These are phyloP conservation scores for Cutaneotrichosporon sp. DNA, from an alignment of 1,284 basidiomycete genomes.

Conservation along the genomic window DNA sequence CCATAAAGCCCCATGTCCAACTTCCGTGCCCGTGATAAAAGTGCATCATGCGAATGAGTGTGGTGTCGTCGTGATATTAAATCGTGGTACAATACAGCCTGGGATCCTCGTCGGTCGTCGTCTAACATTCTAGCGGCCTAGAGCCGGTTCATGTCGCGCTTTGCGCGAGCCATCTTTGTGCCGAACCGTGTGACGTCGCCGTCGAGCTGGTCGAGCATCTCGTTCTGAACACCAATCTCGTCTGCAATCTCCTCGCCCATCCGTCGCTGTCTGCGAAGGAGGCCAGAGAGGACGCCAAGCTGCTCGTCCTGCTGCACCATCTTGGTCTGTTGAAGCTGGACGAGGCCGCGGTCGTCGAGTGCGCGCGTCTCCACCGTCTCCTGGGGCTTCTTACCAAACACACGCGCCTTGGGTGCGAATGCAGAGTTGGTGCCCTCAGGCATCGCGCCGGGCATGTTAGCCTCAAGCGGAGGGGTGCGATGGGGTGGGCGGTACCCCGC, in stretches of 20 bases:
- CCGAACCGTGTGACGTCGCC: slow-evolving; percentile 72
- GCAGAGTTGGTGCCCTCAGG: neutral
- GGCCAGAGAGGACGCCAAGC: slow-evolving; percentile 71
- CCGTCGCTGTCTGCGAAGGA: slow-evolving; percentile 79
- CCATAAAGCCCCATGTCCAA: neutral
- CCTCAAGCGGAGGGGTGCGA: slow-evolving; percentile 11
- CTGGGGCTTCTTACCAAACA: slow-evolving; percentile 70
- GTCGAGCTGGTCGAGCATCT: slow-evolving; percentile 76
- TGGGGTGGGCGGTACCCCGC: slow-evolving; percentile 35
- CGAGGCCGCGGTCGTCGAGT: slow-evolving; percentile 74
- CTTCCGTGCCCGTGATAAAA: neutral
- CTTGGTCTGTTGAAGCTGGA: slow-evolving; percentile 74
- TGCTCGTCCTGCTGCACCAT: slow-evolving; percentile 82
- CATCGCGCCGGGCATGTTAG: slow-evolving; percentile 4
- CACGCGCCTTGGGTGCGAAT: slow-evolving; percentile 52
- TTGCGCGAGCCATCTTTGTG: slow-evolving; percentile 71
- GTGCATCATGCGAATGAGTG: slow-evolving; percentile 12
- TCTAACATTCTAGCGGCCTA: neutral
- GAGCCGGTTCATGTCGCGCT: slow-evolving; percentile 71
- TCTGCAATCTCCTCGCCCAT: slow-evolving; percentile 82
- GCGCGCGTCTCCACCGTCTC: slow-evolving; percentile 85
- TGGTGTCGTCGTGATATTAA: slow-evolving; percentile 7
- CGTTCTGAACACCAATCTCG: slow-evolving; percentile 82
- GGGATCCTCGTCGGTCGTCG: neutral
- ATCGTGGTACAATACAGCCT: slow-evolving; percentile 9